Percentiles rank a stretch among this genome's conserved stretches.
Evolutionary conservation across 2,329 filamentous ascomycete species (phyloP).

Genomic region (Microcyclosporella mali): DNA sequence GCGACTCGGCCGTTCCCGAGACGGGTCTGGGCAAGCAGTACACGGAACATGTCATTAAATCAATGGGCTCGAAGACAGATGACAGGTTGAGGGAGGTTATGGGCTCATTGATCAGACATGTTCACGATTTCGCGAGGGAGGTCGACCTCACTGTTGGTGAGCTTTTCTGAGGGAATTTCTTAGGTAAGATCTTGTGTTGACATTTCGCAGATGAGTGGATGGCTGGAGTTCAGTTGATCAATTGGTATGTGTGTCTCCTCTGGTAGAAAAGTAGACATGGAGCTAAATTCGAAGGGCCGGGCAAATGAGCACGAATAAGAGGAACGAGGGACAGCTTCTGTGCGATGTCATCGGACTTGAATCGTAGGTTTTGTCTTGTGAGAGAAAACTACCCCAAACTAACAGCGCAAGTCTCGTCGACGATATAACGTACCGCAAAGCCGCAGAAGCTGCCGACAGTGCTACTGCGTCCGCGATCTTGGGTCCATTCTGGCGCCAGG

Average conservation of each 20-base stretch:
- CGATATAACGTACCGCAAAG: constrained; percentile 68
- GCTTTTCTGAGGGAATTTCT: no score
- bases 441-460: constrained; percentile 43
- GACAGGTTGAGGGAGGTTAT: constrained; percentile 37
- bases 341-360: constrained; percentile 56
- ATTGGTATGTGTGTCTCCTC: neutral
- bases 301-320: constrained; percentile 55
- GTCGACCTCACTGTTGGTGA: constrained; percentile 48
- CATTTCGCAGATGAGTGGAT: constrained; percentile 45
- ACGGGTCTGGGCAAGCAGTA: constrained; percentile 13
- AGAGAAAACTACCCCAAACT: neutral
- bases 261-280: no score
- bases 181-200: no score
- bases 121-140: constrained; percentile 56
- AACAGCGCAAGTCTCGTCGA: constrained; percentile 49
- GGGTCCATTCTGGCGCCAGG: constrained; percentile 74
- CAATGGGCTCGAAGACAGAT: constrained; percentile 32
- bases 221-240: constrained; percentile 37
- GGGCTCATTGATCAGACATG: constrained; percentile 47
- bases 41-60: constrained; percentile 32
- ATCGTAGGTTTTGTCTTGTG: constrained; percentile 12
- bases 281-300: constrained; percentile 44
- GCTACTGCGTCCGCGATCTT: constrained; percentile 73
- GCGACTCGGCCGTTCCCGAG: neutral
- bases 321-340: constrained; percentile 58